A percentile compares a stretch with the other conserved stretches of the same genome.
Evolutionary conservation across 1,284 basidiomycete species (phyloP).

Genomic region (Coniferiporia sulphurascens): DNA sequence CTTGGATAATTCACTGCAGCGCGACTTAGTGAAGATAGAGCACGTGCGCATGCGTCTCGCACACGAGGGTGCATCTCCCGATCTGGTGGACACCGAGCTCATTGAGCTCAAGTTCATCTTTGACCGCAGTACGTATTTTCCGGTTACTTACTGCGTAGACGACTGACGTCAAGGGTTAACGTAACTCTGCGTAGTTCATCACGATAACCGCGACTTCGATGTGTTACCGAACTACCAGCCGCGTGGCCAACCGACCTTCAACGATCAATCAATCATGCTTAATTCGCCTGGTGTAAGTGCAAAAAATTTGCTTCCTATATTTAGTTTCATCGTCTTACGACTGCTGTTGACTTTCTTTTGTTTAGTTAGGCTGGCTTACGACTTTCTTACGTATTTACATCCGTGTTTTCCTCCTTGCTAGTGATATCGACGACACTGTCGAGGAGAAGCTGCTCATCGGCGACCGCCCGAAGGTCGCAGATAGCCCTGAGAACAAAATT

Average conservation of each 20-base stretch:
- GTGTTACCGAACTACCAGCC: slow-evolving; percentile 80
- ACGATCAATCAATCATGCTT: slow-evolving; percentile 64
- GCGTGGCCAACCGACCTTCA: slow-evolving; percentile 40
- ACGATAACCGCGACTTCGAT: slow-evolving; percentile 79
- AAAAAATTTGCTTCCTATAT: not conserved
- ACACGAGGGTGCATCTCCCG: slow-evolving; percentile 59
- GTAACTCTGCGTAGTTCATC: slow-evolving; percentile 43
- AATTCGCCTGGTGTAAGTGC: slow-evolving; percentile 54
- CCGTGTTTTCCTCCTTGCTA: slow-evolving; percentile 65
- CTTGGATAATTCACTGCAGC: slow-evolving; percentile 75
- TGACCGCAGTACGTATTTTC: slow-evolving; percentile 53
- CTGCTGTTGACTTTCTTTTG: slow-evolving; percentile 18
- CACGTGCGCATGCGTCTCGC: slow-evolving; percentile 77
- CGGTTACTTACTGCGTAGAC: not conserved
- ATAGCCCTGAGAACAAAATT: slow-evolving; percentile 43
- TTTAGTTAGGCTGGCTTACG: slow-evolving; percentile 63
- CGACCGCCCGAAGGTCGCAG: slow-evolving; percentile 64
- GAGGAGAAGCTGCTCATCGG: slow-evolving; percentile 76
- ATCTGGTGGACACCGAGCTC: slow-evolving; percentile 72
- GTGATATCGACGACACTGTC: slow-evolving; percentile 69
- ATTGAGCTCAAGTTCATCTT: slow-evolving; percentile 81
- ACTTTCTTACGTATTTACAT: slow-evolving; percentile 73
- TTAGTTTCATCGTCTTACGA: not conserved
- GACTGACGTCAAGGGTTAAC: slow-evolving; percentile 14
- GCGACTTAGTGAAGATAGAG: slow-evolving; percentile 74